These are phyloP conservation scores for Solanum hybrid DNA, from an alignment of 305 asterid genomes.

Conservation along the genomic window DNA sequence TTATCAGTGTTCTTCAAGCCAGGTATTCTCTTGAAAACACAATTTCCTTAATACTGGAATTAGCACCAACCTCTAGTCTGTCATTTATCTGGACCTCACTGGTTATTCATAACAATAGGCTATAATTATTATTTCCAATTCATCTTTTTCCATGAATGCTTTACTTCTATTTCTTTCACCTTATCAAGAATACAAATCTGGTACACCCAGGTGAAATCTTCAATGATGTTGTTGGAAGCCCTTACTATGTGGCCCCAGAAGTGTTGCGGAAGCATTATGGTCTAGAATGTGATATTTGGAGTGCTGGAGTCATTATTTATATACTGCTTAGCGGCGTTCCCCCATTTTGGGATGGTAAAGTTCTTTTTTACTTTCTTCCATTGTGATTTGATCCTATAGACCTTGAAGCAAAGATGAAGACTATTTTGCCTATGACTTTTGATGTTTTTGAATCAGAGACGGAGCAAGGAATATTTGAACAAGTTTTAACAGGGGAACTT, in stretches of 20 bases:
- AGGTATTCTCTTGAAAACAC: constrained; percentile 23
- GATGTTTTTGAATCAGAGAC: constrained; percentile 34
- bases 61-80: background rate
- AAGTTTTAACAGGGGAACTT: constrained; percentile 65
- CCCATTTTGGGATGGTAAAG: constrained; percentile 84
- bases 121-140: background rate
- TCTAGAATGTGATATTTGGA: constrained; percentile 88
- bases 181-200: background rate
- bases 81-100: background rate
- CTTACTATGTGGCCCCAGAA: constrained; percentile 88
- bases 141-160: background rate
- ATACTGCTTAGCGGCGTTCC: constrained; percentile 83
- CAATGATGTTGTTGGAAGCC: constrained; percentile 81
- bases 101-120: background rate
- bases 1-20: constrained; percentile 61
- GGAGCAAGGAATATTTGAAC: constrained; percentile 80
- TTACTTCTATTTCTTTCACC: background rate
- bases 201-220: constrained; percentile 48
- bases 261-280: constrained; percentile 69
- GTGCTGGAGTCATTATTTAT: constrained; percentile 86
- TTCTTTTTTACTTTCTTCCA: background rate
- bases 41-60: background rate
- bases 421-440: background rate
- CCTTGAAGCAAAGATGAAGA: background rate
- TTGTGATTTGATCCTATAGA: background rate